phyloP scores from a whole-genome alignment of 176 grass and related monocot species.

The Avena insularis region DNA sequence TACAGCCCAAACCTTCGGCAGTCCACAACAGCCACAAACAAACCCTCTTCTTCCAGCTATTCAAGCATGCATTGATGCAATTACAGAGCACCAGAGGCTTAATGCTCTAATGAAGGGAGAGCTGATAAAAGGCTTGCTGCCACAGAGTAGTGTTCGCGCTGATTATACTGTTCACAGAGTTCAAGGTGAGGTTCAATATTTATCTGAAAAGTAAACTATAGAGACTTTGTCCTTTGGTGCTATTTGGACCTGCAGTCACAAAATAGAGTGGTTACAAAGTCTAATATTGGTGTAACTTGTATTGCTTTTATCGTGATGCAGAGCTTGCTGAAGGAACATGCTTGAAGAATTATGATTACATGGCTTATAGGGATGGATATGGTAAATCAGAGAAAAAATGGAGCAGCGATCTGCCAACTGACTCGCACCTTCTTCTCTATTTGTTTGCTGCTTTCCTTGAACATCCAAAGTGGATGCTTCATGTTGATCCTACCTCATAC shows the following conservation, averaged over 20 bases:
- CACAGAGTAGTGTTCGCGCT: conserved; percentile 77
- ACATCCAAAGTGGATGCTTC: conserved; percentile 98
- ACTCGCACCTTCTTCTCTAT: conserved; percentile 88
- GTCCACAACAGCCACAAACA: conserved; percentile 64
- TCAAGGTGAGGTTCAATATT: conserved; percentile 60
- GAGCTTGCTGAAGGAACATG: conserved; percentile 98
- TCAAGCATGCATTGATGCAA: conserved; percentile 89
- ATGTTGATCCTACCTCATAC: conserved; percentile 89
- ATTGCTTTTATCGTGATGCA: conserved; percentile 40
- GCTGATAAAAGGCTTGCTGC: conserved; percentile 87
- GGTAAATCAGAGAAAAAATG: conserved; percentile 84
- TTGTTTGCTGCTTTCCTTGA: conserved; percentile 96
- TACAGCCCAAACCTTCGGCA: conserved; percentile 67
- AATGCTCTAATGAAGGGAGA: conserved; percentile 98
- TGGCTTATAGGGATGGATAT: conserved; percentile 65
- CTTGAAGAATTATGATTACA: conserved; percentile 89
- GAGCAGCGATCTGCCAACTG: conserved; percentile 82
- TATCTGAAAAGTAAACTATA: neutral
- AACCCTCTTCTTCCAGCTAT: conserved; percentile 69
- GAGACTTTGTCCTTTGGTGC: neutral
- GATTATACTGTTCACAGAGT: conserved; percentile 90
- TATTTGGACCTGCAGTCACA: neutral
- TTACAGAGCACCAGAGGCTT: conserved; percentile 96
- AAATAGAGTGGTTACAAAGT: neutral
- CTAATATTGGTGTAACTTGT: neutral